phyloP scores from a whole-genome alignment of 345 rosid species.

The Citrus sinensis region DVS_A1.0 CM039169.1:31774501-31775000 shows the following conservation, averaged over 20 bases:
- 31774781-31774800: not conserved
- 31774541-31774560: not conserved
- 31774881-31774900: not conserved
- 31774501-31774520: not conserved
- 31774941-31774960: not conserved
- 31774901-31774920: not conserved
- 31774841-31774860: not conserved
- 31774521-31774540: not conserved
- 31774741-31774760: slow-evolving; percentile 71
- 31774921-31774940: not conserved
- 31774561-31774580: not conserved
- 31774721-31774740: slow-evolving; percentile 58
- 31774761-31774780: slow-evolving; percentile 44
- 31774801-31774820: slow-evolving; percentile 5
- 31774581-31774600: not conserved
- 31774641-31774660: slow-evolving; percentile 89
- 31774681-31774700: slow-evolving; percentile 86
- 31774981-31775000: not conserved
- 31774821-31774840: not conserved
- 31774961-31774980: not conserved
- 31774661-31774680: slow-evolving; percentile 84
- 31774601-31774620: slow-evolving; percentile 74
- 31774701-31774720: slow-evolving; percentile 89
- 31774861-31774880: not conserved
- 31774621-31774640: slow-evolving; percentile 85